Evolutionary conservation across 352 stramenopile species (phyloP).

Genomic region (Pythium angustatum): DNA sequence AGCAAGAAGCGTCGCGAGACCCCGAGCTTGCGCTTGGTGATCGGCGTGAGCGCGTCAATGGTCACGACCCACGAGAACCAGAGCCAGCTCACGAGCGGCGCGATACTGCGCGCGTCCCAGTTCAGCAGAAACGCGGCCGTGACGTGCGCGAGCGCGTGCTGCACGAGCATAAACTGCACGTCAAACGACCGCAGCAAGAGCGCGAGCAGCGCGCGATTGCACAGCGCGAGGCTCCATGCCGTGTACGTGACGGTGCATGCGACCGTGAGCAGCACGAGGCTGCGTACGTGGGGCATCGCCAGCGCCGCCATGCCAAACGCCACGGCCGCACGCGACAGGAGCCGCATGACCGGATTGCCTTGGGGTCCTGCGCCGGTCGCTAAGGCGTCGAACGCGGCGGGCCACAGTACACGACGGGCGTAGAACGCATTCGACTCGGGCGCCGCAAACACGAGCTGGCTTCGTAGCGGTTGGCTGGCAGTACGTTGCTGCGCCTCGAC

Average conservation of each 20-base stretch:
- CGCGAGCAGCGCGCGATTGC: conserved; percentile 17
- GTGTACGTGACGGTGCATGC: background rate
- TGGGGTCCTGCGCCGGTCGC: background rate
- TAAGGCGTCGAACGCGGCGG: background rate
- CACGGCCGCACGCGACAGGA: background rate
- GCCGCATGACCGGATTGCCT: background rate
- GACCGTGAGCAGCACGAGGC: background rate
- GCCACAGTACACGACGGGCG: background rate
- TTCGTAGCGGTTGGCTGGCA: too few relatives aligned
- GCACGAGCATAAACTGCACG: conserved; percentile 24
- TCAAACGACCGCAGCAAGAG: conserved; percentile 28
- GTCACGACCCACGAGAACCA: conserved; percentile 30
- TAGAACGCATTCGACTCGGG: background rate
- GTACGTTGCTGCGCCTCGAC: too few relatives aligned
- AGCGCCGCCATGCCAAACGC: background rate
- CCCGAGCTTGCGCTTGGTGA: background rate
- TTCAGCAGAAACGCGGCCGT: conserved; percentile 18
- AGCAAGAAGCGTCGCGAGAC: conserved; percentile 10
- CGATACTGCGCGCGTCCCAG: conserved; percentile 23
- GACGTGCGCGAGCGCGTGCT: conserved; percentile 21
- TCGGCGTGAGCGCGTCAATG: conserved; percentile 22
- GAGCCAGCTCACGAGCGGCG: conserved; percentile 17
- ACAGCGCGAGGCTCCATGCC: conserved; percentile 4
- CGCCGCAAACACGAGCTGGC: background rate
- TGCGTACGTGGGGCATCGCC: background rate